A percentile compares a stretch with the other conserved stretches of the same genome.
phyloP scores from a whole-genome alignment of 176 grass and related monocot species.

The Thinopyrum elongatum region DNA sequence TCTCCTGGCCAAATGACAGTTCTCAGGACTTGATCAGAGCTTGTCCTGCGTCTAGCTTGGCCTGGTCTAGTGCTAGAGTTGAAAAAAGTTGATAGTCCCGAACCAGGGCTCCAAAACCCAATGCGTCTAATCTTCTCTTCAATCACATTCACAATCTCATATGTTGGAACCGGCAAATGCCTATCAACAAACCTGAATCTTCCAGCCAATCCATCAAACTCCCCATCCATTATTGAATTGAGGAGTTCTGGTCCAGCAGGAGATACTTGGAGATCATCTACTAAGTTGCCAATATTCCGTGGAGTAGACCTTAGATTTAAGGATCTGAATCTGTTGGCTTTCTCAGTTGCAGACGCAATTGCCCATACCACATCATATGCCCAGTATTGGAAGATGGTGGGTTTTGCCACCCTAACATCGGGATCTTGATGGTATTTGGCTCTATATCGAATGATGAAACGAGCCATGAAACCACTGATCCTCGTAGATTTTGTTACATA shows the following conservation, averaged over 20 bases:
- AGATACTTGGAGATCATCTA: background rate
- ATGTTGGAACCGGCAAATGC: constrained; percentile 31
- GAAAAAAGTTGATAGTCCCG: constrained; percentile 10
- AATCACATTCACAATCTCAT: constrained; percentile 57
- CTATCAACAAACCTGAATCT: constrained; percentile 42
- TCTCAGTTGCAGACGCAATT: too few species aligned
- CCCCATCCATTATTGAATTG: constrained; percentile 23
- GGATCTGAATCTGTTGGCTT: too few species aligned
- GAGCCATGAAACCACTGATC: too few species aligned
- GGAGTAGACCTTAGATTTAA: background rate
- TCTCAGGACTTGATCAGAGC: constrained; percentile 12
- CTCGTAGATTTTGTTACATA: too few species aligned
- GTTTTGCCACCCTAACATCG: too few species aligned
- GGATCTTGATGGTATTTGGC: too few species aligned
- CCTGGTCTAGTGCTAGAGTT: background rate
- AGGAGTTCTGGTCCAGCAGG: constrained; percentile 34
- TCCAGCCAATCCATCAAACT: constrained; percentile 57
- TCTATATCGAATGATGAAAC: too few species aligned
- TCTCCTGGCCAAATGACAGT: constrained; percentile 56
- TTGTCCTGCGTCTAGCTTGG: background rate
- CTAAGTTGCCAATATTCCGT: background rate
- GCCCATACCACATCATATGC: too few species aligned
- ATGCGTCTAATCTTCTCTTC: background rate
- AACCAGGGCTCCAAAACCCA: background rate
- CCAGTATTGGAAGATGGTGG: too few species aligned